Evolutionary conservation across 495 filamentous ascomycete species (phyloP).

Genomic region (Articulospora tetracladia): DNA sequence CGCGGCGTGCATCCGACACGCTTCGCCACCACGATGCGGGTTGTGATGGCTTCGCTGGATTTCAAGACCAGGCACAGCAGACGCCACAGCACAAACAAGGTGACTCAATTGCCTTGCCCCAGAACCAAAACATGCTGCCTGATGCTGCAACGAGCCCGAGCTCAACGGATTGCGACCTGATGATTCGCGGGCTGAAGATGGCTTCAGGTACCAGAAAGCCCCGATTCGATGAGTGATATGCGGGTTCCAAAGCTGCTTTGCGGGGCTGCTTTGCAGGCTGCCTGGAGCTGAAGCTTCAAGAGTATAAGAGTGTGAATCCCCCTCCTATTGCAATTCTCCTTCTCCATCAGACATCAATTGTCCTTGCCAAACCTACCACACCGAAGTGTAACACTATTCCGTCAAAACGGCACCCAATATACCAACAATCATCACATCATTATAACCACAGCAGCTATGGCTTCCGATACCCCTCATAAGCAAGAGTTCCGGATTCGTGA

Average conservation of each 20-base stretch:
- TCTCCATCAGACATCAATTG: background rate
- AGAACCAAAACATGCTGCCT: too few relatives aligned
- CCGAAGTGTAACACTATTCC: background rate
- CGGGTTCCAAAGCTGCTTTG: background rate
- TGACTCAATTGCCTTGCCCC: too few relatives aligned
- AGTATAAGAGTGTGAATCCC: background rate
- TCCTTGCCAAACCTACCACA: background rate
- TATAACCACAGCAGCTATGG: constrained; percentile 7
- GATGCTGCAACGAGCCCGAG: too few relatives aligned
- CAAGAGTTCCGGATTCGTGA: constrained; percentile 47
- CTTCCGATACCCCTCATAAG: constrained; percentile 23
- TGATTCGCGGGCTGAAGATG: too few relatives aligned
- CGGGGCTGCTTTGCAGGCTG: background rate
- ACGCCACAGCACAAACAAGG: too few relatives aligned
- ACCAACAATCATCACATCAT: background rate
- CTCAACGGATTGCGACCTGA: too few relatives aligned
- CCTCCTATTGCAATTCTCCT: background rate
- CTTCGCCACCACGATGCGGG: too few relatives aligned
- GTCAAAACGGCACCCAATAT: background rate
- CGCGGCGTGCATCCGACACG: too few relatives aligned
- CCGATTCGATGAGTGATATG: background rate
- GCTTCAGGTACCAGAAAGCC: background rate
- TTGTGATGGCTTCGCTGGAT: too few relatives aligned
- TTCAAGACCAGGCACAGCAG: too few relatives aligned
- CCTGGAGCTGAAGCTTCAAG: background rate